Conservation (phyloP, 768 basidiomycete species). For the Boletus bicolor region DNA sequence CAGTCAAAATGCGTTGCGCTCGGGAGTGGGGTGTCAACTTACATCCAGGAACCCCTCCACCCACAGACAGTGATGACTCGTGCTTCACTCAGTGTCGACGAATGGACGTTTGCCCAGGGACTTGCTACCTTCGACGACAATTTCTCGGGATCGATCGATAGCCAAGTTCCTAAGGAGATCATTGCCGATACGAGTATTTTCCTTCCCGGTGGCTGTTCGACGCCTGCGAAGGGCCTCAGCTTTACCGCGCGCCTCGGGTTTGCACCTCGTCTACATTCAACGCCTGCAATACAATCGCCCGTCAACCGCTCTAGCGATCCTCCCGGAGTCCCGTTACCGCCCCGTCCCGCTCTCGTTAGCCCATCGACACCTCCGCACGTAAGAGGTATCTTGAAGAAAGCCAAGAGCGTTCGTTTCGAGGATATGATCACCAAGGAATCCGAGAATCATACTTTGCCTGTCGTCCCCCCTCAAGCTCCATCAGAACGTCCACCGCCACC, state of each 20-base stretch:
- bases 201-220: slow-evolving; percentile 14
- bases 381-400: slow-evolving; percentile 39
- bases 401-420: slow-evolving; percentile 40
- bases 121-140: slow-evolving; percentile 26
- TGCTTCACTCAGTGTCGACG: slow-evolving; percentile 28
- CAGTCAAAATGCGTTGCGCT: slow-evolving; percentile 32
- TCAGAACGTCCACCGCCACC: slow-evolving; percentile 8
- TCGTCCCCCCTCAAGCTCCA: not conserved
- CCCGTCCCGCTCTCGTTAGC: slow-evolving; percentile 22
- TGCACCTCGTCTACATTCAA: not conserved
- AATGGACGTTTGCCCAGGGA: slow-evolving; percentile 37
- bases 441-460: not conserved
- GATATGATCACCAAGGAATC: slow-evolving; percentile 12
- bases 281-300: slow-evolving; percentile 4
- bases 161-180: not conserved
- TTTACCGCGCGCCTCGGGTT: not conserved
- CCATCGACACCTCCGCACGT: slow-evolving; percentile 30
- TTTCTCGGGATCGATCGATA: slow-evolving; percentile 7
- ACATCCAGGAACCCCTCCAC: slow-evolving; percentile 1
- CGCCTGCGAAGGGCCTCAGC: slow-evolving; percentile 1
- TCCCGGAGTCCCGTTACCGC: slow-evolving; percentile 21
- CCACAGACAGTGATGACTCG: not conserved
- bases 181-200: slow-evolving; percentile 6
- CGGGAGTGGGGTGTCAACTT: slow-evolving; percentile 12
- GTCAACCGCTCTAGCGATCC: slow-evolving; percentile 9